Base-by-base conservation (phyloP, 2,329 filamentous ascomycete genomes). In the Fonsecaea pedrosoi region DNA sequence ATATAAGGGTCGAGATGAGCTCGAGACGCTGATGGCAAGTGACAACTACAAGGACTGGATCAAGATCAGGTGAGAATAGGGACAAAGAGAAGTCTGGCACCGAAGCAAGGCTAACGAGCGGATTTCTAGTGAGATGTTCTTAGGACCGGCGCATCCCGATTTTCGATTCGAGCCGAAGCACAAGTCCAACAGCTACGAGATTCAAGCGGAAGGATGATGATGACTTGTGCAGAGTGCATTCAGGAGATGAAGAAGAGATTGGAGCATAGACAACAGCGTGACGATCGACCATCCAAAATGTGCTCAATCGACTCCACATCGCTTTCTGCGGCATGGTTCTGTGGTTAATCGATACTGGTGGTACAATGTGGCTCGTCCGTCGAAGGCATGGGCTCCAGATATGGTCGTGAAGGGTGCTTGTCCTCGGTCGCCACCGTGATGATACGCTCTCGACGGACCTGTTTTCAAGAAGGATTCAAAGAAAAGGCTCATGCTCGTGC, bases 151-250 rank as follows among this genome's bases (percentile, higher is more conserved):
- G 6, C 92, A 96, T 73, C 89, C 91, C 45, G 90, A 92, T 74
- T 99, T 98, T 85, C 89, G 90, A 72, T 99, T 98, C 81, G 89
- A 94, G 81, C 95, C 95, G 2, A 99, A 99, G 84, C 95, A 99
- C 83, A 98, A 97, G 83, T 95, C 92, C 55, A 96, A 96, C 77
- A 87, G 89, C 61, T 97, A 97, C 76, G 91, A 94, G 74, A 88
- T 91, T 57, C 92, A 93, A 78, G 90, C 89, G 1, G 89, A 92
- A 75, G 90, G 90, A 57, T 90, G 60, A 65, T 25, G 25, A 25
- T 25, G 25, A 25, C 15, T 30, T 30, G 7, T 5, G 13, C 12
- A 3, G 32, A 35, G 10, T 18, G 15, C 25, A 13, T 18, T n/a
- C 3, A 32, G 35, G 34, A 25, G 25, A 25, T 25, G 25, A 25